Conservation (phyloP, 768 basidiomycete genomes). For the Cystoderma amianthinum region DNA sequence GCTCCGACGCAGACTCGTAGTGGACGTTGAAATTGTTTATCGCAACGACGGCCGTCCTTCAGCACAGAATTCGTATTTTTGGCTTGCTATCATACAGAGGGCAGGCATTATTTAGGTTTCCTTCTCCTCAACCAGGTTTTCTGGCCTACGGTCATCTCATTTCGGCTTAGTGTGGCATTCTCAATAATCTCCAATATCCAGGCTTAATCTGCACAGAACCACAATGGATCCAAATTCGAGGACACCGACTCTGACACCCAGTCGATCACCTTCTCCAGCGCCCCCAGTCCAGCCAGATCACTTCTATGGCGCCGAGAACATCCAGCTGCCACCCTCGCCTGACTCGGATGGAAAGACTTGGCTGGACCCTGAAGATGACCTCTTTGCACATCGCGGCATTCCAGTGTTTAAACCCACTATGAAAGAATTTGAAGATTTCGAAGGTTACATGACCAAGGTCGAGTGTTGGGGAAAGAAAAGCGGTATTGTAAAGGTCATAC, state of each 20-base stretch:
- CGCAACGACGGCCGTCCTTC: too few species aligned
- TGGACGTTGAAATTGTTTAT: too few species aligned
- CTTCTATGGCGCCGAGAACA: conserved; percentile 60
- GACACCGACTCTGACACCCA: conserved; percentile 36
- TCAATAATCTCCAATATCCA: conserved; percentile 1
- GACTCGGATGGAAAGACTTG: conserved; percentile 55
- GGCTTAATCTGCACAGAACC: too few species aligned
- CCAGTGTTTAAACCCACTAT: conserved; percentile 95
- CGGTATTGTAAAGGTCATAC: conserved; percentile 95
- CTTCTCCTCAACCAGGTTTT: too few species aligned
- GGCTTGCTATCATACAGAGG: too few species aligned
- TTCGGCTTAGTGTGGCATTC: too few species aligned
- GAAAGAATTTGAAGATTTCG: conserved; percentile 90
- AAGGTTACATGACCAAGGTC: conserved; percentile 79
- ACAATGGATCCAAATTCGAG: conserved; percentile 27
- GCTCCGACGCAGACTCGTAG: too few species aligned
- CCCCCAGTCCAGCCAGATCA: conserved; percentile 71
- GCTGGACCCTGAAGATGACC: conserved; percentile 78
- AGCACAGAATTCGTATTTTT: too few species aligned
- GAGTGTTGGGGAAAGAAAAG: conserved; percentile 88
- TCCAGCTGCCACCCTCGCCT: conserved; percentile 51
- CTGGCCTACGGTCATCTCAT: too few species aligned
- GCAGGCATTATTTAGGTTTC: too few species aligned
- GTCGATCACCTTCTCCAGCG: conserved; percentile 48
- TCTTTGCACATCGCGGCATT: conserved; percentile 78